phyloP scores from a whole-genome alignment of 2,329 filamentous ascomycete species.

The Pezicula radicicola region DNA sequence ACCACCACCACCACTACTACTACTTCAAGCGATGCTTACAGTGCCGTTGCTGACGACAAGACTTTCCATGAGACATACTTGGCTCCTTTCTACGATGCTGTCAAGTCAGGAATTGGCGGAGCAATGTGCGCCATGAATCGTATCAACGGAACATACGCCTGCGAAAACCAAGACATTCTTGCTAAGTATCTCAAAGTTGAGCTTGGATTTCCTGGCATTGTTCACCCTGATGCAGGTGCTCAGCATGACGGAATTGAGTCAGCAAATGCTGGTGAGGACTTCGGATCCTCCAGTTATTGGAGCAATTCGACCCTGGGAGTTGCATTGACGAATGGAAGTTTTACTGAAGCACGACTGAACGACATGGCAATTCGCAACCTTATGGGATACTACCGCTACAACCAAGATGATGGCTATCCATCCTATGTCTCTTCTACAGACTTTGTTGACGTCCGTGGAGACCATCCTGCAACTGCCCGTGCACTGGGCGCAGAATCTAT shows the following conservation, averaged over 20 bases:
- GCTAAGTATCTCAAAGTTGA: slow-evolving; percentile 5
- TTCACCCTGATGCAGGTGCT: slow-evolving; percentile 5
- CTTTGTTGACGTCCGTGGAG: slow-evolving; percentile 70
- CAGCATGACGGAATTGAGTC: slow-evolving; percentile 8
- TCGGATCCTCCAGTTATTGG: slow-evolving; percentile 5
- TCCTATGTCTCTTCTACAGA: background rate
- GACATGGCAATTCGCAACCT: slow-evolving; percentile 1
- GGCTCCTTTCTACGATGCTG: background rate
- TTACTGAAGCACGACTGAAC: slow-evolving; percentile 2
- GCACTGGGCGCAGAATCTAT: slow-evolving; percentile 58
- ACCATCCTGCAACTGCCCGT: slow-evolving; percentile 50
- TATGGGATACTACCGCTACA: background rate
- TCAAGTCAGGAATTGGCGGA: background rate
- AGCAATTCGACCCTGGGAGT: slow-evolving; percentile 3
- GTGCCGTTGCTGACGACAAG: background rate
- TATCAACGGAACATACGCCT: background rate
- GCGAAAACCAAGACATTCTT: slow-evolving; percentile 7
- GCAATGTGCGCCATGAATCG: background rate
- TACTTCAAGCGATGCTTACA: background rate
- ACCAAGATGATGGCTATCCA: background rate
- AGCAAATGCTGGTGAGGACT: slow-evolving; percentile 8
- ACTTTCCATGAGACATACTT: slow-evolving; percentile 1
- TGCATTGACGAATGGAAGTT: slow-evolving; percentile 11
- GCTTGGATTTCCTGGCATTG: slow-evolving; percentile 8
- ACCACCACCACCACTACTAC: background rate